Percentiles rank a stretch among this genome's conserved stretches.
phyloP scores from a whole-genome alignment of 192 early-diverging fungal genomes.

The Gonapodya prolifera region DNA sequence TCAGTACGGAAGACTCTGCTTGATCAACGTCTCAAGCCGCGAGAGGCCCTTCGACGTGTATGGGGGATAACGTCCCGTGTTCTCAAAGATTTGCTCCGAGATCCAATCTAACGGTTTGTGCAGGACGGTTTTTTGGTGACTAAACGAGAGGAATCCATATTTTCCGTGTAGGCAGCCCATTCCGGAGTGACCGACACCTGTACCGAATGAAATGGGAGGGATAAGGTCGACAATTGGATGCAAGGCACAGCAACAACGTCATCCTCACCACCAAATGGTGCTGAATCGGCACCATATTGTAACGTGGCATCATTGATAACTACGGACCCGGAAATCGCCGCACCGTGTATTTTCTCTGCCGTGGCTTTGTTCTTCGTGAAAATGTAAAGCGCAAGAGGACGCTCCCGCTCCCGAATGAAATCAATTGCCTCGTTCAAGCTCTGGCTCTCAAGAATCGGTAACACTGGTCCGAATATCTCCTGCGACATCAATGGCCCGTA shows the following conservation, averaged over 20 bases:
- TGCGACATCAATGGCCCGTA: constrained; percentile 12
- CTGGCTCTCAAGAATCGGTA: constrained; percentile 63
- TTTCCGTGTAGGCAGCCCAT: constrained; percentile 76
- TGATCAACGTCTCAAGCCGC: not conserved
- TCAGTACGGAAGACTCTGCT: not conserved
- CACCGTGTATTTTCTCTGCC: constrained; percentile 58
- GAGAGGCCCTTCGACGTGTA: not conserved
- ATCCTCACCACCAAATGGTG: not conserved
- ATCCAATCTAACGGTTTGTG: not conserved
- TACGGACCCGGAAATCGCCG: constrained; percentile 58
- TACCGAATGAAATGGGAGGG: constrained; percentile 88
- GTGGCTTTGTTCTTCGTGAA: constrained; percentile 43
- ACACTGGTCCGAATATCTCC: constrained; percentile 68
- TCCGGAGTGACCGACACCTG: constrained; percentile 75
- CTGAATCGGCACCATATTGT: constrained; percentile 18
- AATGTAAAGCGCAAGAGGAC: constrained; percentile 70
- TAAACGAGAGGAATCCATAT: constrained; percentile 35
- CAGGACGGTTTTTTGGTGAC: not conserved
- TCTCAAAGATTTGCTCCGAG: not conserved
- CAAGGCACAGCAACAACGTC: constrained; percentile 62
- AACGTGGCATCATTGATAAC: constrained; percentile 76
- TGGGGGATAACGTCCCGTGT: not conserved
- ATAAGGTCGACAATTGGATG: constrained; percentile 18
- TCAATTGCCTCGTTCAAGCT: constrained; percentile 47
- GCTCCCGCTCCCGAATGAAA: constrained; percentile 44